Evolutionary conservation across 108 stramenopile species (phyloP), one percentile per base, ranked within the genome.

Genomic region (Cyclostephanos tholiformis): DNA sequence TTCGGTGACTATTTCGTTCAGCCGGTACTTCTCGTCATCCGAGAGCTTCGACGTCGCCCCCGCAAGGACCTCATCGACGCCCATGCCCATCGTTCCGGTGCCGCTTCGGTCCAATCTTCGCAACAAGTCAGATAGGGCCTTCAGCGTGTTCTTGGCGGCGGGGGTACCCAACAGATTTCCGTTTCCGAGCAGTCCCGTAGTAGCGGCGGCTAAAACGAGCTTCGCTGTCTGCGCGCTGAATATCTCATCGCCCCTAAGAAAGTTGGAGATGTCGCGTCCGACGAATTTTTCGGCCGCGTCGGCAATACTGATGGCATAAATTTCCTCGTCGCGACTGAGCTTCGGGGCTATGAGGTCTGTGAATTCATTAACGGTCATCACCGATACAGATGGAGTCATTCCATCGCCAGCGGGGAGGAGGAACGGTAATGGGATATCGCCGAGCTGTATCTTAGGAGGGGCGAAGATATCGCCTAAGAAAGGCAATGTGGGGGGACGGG

Each of bases 241-340:
- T 1, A 90, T 74, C 29, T 80, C 82, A 62, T 94, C 91, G 3
- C 93, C 93, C 59, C 83, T 67, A 1, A 91, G 74, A 52, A 94
- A 89, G n/a, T 82, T 74, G 27, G 84, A 87, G 16, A 85, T 76
- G 9, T 85, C 82, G 4, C 82, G 57, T 4, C 90, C 93, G 61
- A 91, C 72, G 55, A 89, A 90, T 68, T 91, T 85, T 26, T 75
- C 68, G 0, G 86, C 91, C 25, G 84, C 90, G 32, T 95, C 89
- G n/a, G 84, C 79, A 11, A 95, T 65, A 51, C 88, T 80, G 29
- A 96, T 67, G 30, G 95, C 93, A 82, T 89, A 96, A 7, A 96
- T 65, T 69, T 96, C 95, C 57, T 96, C 95, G 22, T 92, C 89
- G 41, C 92, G 87, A 32, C 48, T 69, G 0, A 96, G 84, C 53